Evolutionary conservation across 1,284 basidiomycete genomes (phyloP).

Genomic region (Puccinia horiana): DNA sequence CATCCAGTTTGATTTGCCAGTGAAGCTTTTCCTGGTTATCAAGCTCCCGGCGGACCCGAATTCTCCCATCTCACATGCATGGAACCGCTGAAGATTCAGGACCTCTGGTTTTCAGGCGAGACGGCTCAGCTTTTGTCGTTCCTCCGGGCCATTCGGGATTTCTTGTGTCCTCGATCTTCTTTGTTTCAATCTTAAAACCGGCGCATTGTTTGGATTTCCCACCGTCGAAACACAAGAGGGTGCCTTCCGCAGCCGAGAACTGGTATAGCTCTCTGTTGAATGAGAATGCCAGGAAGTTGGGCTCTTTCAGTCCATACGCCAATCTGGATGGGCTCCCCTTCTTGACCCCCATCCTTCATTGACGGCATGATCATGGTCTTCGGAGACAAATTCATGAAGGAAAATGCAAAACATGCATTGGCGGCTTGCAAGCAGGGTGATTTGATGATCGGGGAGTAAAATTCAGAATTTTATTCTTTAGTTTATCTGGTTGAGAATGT

Average conservation of each 20-base stretch:
- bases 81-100: background rate
- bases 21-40: too few species aligned
- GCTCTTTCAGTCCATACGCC: background rate
- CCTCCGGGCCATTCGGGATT: background rate
- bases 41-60: background rate
- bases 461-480: background rate
- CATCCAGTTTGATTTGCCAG: too few species aligned
- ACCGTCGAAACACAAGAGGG: background rate
- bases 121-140: background rate
- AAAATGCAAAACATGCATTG: background rate
- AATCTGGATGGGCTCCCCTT: background rate
- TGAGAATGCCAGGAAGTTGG: background rate
- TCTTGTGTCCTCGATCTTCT: background rate
- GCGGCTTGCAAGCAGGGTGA: background rate
- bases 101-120: background rate
- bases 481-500: constrained; percentile 24
- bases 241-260: background rate
- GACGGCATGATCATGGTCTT: background rate
- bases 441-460: constrained; percentile 21
- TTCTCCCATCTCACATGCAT: background rate
- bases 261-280: background rate
- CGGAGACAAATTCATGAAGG: background rate
- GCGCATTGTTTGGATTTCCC: background rate
- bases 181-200: background rate
- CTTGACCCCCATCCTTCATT: background rate